A percentile compares a stretch with the other conserved stretches of the same genome.
These are phyloP conservation scores for Cardiospermum halicacabum DNA, from an alignment of 345 rosid genomes.

Conservation along the genomic window DNA sequence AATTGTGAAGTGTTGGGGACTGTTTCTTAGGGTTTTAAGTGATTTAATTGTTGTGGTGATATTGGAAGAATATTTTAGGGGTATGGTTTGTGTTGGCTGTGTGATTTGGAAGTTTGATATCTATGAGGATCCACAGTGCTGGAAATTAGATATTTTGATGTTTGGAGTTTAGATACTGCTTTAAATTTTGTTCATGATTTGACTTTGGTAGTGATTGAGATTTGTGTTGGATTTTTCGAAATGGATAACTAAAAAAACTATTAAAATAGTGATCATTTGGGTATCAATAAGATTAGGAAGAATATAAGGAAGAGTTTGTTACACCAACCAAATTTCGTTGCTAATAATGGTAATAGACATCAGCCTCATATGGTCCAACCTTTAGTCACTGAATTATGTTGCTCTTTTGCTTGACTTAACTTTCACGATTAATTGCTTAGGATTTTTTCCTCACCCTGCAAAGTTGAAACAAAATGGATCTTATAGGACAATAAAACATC, in stretches of 20 bases:
- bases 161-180: not conserved
- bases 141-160: slow-evolving; percentile 10
- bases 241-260: slow-evolving; percentile 81
- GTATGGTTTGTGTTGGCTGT: not conserved
- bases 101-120: not conserved
- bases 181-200: slow-evolving; percentile 15
- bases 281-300: slow-evolving; percentile 80
- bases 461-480: no score
- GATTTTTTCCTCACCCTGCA: no score
- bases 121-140: not conserved
- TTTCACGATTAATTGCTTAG: no score
- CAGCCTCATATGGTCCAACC: no score
- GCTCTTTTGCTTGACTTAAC: no score
- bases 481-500: no score
- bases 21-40: slow-evolving; percentile 6
- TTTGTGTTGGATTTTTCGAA: slow-evolving; percentile 5
- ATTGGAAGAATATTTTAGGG: no score
- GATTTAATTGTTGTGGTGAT: slow-evolving; percentile 5
- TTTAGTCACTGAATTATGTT: no score
- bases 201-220: slow-evolving; percentile 1
- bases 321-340: slow-evolving; percentile 62
- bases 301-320: slow-evolving; percentile 78
- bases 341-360: slow-evolving; percentile 43
- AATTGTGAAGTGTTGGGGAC: not conserved
- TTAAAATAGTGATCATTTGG: slow-evolving; percentile 64